Evolutionary conservation across 2,329 filamentous ascomycete species (phyloP), one percentile per base, ranked within the genome.

Genomic region (Pseudogymnoascus sp.): DNA sequence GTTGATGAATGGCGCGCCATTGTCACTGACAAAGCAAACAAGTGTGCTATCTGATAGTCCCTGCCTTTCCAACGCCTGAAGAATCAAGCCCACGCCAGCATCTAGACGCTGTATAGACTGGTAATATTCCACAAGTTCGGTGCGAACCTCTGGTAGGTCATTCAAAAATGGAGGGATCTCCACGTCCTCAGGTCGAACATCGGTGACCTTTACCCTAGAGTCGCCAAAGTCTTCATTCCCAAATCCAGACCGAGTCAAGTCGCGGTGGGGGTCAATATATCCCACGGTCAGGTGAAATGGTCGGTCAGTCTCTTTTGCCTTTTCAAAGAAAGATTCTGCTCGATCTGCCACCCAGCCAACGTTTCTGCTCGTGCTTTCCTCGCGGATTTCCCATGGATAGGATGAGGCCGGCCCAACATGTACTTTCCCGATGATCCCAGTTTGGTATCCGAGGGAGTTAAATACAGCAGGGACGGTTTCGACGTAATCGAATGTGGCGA

Each of bases 381-480:
- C 68, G n/a, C 68, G 60, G 11, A 72, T 64, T 41, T 76, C 66
- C 77, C 77, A 80, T 0, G 75, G 75, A 61, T 79, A 80, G 0
- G 70, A 69, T 1, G 58, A 57, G 0, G 59, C 43, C 0, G 77
- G 77, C 0, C 76, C 76, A 9, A 80, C 78, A 53, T 81, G 79
- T 0, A 80, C 69, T 64, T 81, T 80, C 2, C 77, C 77, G 2
- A 80, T 67, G 20, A 81, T 76, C 0, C 76, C 78, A 0, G 78
- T 80, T 43, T 69, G 72, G 63, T 79, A 78, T 1, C 76, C 77
- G 0, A 68, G 64, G 2, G 66, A 59, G 15, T 72, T 72, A 63
- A 81, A 73, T 0, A 78, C 61, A 0, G 62, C 38, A 1, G 78
- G 78, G 0, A 70, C 68, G 0, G 75, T 76, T 50, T 79, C 72